phyloP scores from a whole-genome alignment of 805 yeast species.

The Ogataea philodendri region DNA sequence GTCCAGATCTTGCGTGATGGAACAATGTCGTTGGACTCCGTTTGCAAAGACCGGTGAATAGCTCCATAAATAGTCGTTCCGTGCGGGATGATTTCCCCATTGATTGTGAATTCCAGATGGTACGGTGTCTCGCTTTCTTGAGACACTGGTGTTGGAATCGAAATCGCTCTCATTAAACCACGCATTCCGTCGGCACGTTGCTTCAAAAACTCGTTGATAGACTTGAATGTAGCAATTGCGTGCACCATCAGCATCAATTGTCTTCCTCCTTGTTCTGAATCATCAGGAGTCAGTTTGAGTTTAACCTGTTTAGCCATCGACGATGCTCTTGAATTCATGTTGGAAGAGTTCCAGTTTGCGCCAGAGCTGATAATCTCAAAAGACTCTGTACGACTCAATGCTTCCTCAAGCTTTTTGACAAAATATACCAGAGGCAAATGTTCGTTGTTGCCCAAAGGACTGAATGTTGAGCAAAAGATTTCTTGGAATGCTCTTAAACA shows the following conservation, averaged over 20 bases:
- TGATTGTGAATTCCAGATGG: constrained; percentile 55
- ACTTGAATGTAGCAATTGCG: constrained; percentile 58
- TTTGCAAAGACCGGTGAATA: constrained; percentile 49
- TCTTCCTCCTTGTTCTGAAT: constrained; percentile 27
- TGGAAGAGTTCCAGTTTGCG: constrained; percentile 14
- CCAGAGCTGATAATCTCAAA: constrained; percentile 63
- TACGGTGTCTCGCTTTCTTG: constrained; percentile 25
- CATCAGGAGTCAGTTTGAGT: constrained; percentile 44
- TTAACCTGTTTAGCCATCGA: constrained; percentile 72
- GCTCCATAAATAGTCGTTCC: constrained; percentile 80
- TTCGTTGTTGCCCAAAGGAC: constrained; percentile 33
- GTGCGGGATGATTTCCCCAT: constrained; percentile 56
- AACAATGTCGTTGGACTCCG: constrained; percentile 37
- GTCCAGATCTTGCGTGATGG: constrained; percentile 58
- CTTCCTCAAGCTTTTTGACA: constrained; percentile 64
- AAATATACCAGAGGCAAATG: constrained; percentile 42
- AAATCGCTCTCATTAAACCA: constrained; percentile 24
- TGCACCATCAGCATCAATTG: constrained; percentile 48
- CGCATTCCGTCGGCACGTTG: constrained; percentile 38
- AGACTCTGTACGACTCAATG: constrained; percentile 68
- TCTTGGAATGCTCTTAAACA: constrained; percentile 43
- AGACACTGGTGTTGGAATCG: constrained; percentile 12
- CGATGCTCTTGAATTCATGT: constrained; percentile 42
- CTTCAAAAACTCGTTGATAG: constrained; percentile 47
- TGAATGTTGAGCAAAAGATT: constrained; percentile 36